These are phyloP conservation scores for Eutypa lata DNA, from an alignment of 2,329 filamentous ascomycete genomes.

Conservation along the genomic window DNA sequence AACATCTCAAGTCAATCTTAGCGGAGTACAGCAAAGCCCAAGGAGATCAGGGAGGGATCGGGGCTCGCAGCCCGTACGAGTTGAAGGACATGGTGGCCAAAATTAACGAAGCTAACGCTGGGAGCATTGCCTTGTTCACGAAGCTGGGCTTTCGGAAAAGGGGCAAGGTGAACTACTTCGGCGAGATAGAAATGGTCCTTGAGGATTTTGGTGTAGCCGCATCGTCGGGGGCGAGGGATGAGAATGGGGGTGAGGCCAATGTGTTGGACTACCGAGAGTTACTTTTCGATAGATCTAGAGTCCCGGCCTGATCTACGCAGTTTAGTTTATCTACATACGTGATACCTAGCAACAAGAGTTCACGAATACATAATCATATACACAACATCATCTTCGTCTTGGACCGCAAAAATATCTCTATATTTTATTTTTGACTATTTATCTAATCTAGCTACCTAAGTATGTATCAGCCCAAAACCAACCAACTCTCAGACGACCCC, in stretches of 20 bases:
- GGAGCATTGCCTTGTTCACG: conserved; percentile 50
- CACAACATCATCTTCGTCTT: too few relatives aligned
- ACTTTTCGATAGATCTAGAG: conserved; percentile 6
- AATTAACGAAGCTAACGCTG: conserved; percentile 54
- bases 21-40: conserved; percentile 43
- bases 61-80: conserved; percentile 4
- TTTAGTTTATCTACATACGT: too few relatives aligned
- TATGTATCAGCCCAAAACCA: not conserved
- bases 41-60: conserved; percentile 2
- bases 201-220: conserved; percentile 17
- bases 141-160: conserved; percentile 49
- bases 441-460: not conserved
- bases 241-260: not conserved
- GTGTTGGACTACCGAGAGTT: conserved; percentile 12
- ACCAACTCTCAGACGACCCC: conserved; percentile 19
- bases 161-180: conserved; percentile 58
- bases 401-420: not conserved
- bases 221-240: not conserved
- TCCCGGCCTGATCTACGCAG: too few relatives aligned
- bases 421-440: not conserved
- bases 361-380: too few relatives aligned
- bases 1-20: conserved; percentile 52
- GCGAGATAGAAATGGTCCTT: conserved; percentile 52
- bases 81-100: conserved; percentile 55
- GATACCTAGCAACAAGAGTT: not conserved